Percentiles rank a stretch among this genome's conserved stretches.
Evolutionary conservation across 768 basidiomycete genomes (phyloP).

Genomic region (Cystobasidium tubakii): DNA sequence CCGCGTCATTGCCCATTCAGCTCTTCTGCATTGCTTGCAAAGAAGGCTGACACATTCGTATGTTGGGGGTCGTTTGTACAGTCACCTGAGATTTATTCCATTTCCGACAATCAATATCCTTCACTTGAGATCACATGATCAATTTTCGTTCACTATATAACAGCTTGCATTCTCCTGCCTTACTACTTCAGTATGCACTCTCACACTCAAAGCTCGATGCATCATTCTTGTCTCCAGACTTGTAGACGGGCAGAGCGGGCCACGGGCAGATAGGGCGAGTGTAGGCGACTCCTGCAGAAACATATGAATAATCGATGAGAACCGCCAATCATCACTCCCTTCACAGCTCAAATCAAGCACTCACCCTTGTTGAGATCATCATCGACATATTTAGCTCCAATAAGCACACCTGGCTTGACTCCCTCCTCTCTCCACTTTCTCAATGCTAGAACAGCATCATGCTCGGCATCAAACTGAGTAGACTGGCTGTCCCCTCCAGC

Average conservation of each 20-base stretch:
- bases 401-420: conserved; percentile 33
- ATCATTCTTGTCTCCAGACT: conserved; percentile 38
- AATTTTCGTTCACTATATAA: too few species aligned
- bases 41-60: too few species aligned
- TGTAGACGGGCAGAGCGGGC: conserved; percentile 39
- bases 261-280: conserved; percentile 39
- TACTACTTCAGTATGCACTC: not conserved
- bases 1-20: too few species aligned
- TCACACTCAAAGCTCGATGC: conserved; percentile 40
- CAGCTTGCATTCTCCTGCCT: too few species aligned
- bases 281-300: conserved; percentile 19
- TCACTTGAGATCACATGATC: too few species aligned
- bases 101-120: too few species aligned
- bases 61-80: too few species aligned
- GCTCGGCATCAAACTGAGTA: conserved; percentile 36
- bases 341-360: not conserved
- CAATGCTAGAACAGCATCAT: conserved; percentile 41
- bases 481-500: conserved; percentile 17
- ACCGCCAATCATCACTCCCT: too few species aligned
- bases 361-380: conserved; percentile 24
- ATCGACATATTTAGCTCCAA: conserved; percentile 33
- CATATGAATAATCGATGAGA: not conserved
- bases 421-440: conserved; percentile 42
- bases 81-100: too few species aligned
- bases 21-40: too few species aligned